Base-by-base conservation (phyloP, 495 filamentous ascomycete genomes). In the Penicillium macrosclerotiorum region DNA sequence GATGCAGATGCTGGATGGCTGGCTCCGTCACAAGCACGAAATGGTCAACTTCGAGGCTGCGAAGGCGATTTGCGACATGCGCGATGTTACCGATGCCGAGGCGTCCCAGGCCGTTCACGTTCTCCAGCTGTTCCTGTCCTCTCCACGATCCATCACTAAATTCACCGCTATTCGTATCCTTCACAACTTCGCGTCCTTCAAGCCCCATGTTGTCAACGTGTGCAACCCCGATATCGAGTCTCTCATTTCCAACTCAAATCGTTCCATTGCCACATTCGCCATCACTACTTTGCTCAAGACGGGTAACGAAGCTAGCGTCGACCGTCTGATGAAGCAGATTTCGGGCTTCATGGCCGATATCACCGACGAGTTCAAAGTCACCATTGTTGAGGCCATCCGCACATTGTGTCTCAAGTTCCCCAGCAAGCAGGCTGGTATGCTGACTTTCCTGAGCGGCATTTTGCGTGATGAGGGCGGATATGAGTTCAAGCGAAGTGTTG, bases 21-120 rank as follows among this genome's bases (percentile, higher is more conserved):
- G 90, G 91, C 79, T 96, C 59, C 81, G 93, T 64, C 91, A 99
- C 67, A 99, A 99, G 82, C 90, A 90, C 62, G 93, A 99, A 61
- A 97, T 99, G 94, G 94, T 98, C 66, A 99, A 96, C 71, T 97
- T 99, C 57, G 93, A 99, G 72, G 93, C 93, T 40, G 94, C 93
- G 17, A 97, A 97, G 75, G 89, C 92, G 16, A 95, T 99, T 63
- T 94, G 90, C 67, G 86, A 92, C 56, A 84, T 97, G 78, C 81
- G 83, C 37, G 90, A 98, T 68, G 87, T 96, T 29, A 89, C 86
- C 29, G 94, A 99, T 59, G 83, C 81, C 32, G 93, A 99, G 64
- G 87, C 91, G 22, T 81, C 85, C 3, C 91, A 96, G 64, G 90
- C 94, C 32, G 89, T 98, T 40, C 91, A 96, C 64, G 82, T 94